Evolutionary conservation across 169 alveolate genomes (phyloP).

Genomic region (Babesia gibsoni): DNA sequence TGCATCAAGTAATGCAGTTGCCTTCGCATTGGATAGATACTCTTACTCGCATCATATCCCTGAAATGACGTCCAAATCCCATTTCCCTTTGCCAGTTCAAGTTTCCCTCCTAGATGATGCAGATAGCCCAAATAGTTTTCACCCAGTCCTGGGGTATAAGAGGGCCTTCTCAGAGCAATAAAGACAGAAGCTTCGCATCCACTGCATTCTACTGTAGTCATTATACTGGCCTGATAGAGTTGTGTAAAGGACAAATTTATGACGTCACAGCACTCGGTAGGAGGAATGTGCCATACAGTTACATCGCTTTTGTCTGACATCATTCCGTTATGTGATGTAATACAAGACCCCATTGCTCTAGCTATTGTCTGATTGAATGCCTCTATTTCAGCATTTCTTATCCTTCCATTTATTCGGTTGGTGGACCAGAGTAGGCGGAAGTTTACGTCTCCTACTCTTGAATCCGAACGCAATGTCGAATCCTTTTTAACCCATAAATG

Average conservation of each 20-base stretch:
- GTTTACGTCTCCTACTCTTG: not conserved
- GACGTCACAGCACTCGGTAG: constrained; percentile 9
- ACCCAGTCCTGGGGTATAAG: not conserved
- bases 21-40: constrained; percentile 26
- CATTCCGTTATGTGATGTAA: not conserved
- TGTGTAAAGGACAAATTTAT: constrained; percentile 34
- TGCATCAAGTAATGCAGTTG: constrained; percentile 40
- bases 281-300: constrained; percentile 49
- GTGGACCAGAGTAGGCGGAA: constrained; percentile 8
- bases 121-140: constrained; percentile 23
- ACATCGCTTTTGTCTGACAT: constrained; percentile 9
- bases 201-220: not conserved
- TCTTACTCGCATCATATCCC: not conserved
- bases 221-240: not conserved
- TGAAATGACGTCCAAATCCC: constrained; percentile 45
- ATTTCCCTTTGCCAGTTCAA: constrained; percentile 38
- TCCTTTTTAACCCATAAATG: constrained; percentile 43
- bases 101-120: constrained; percentile 52
- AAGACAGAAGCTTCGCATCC: constrained; percentile 20
- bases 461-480: not conserved
- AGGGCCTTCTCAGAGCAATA: not conserved
- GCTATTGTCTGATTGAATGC: not conserved
- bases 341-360: not conserved
- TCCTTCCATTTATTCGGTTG: not conserved
- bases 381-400: not conserved